These are phyloP conservation scores for Pseudogymnoascus sp. DNA, from an alignment of 2,329 filamentous ascomycete species.

Conservation along the genomic window DNA sequence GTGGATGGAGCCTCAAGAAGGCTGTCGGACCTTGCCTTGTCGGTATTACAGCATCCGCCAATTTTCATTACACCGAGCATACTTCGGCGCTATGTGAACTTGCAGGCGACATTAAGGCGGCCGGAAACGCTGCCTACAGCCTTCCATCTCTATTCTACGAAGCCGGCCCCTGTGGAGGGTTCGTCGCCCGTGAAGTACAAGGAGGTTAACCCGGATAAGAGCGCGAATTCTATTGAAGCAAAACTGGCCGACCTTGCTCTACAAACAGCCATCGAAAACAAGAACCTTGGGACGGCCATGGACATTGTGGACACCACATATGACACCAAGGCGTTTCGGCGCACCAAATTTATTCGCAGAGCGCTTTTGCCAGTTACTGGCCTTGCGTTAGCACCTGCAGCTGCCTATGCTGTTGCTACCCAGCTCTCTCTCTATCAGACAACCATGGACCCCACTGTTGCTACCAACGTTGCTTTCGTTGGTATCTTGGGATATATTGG, in stretches of 20 bases:
- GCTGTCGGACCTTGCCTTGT: constrained; percentile 56
- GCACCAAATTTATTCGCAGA: constrained; percentile 59
- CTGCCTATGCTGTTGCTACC: constrained; percentile 62
- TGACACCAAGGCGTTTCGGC: constrained; percentile 56
- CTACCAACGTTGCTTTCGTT: constrained; percentile 70
- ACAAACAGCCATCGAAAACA: constrained; percentile 68
- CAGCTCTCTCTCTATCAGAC: constrained; percentile 60
- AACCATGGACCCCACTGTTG: constrained; percentile 67
- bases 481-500: constrained; percentile 78
- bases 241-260: constrained; percentile 66
- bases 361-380: constrained; percentile 52
- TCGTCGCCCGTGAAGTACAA: constrained; percentile 53
- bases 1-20: constrained; percentile 33
- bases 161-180: constrained; percentile 60
- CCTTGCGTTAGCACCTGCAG: constrained; percentile 52
- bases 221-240: constrained; percentile 65
- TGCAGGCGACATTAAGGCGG: constrained; percentile 64
- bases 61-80: constrained; percentile 72
- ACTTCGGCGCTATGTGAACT: constrained; percentile 65
- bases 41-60: constrained; percentile 63
- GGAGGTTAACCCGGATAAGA: constrained; percentile 57
- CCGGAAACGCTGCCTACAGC: constrained; percentile 72
- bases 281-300: constrained; percentile 70
- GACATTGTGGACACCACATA: constrained; percentile 66
- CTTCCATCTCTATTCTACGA: constrained; percentile 75